phyloP scores from a whole-genome alignment of 1,284 basidiomycete species.

The Trichosporon ovoides region DNA sequence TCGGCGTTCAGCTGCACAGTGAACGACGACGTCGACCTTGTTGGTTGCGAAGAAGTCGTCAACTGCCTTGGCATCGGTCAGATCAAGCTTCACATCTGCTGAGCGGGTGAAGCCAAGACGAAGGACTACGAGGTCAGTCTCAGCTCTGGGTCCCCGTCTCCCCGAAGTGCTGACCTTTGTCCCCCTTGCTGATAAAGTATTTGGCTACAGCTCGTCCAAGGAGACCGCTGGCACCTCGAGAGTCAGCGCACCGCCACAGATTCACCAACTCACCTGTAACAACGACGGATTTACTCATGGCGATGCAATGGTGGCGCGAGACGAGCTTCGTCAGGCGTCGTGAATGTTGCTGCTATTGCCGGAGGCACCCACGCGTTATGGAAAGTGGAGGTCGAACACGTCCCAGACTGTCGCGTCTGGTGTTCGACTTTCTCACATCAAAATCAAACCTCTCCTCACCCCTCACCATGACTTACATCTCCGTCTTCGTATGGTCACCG shows the following conservation, averaged over 20 bases:
- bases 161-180: constrained; percentile 26
- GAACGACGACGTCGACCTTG: constrained; percentile 50
- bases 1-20: constrained; percentile 53
- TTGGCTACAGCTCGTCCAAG: constrained; percentile 50
- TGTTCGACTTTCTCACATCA: neutral
- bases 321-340: neutral
- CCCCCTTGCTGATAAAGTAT: constrained; percentile 31
- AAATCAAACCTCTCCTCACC: neutral
- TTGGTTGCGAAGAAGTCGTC: constrained; percentile 43
- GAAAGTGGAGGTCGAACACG: constrained; percentile 5
- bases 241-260: neutral
- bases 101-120: constrained; percentile 48
- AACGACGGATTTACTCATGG: constrained; percentile 23
- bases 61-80: constrained; percentile 48
- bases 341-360: neutral
- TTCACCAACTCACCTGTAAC: constrained; percentile 25
- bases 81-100: constrained; percentile 48
- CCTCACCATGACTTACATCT: constrained; percentile 44
- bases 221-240: constrained; percentile 52
- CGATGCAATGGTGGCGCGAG: neutral
- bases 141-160: neutral
- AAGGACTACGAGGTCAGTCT: constrained; percentile 30
- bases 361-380: constrained; percentile 5
- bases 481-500: constrained; percentile 72
- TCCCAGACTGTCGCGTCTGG: neutral